Evolutionary conservation across 306 rosid species (phyloP), one percentile per base, ranked within the genome.

Genomic region (Trifolium subterraneum): DNA sequence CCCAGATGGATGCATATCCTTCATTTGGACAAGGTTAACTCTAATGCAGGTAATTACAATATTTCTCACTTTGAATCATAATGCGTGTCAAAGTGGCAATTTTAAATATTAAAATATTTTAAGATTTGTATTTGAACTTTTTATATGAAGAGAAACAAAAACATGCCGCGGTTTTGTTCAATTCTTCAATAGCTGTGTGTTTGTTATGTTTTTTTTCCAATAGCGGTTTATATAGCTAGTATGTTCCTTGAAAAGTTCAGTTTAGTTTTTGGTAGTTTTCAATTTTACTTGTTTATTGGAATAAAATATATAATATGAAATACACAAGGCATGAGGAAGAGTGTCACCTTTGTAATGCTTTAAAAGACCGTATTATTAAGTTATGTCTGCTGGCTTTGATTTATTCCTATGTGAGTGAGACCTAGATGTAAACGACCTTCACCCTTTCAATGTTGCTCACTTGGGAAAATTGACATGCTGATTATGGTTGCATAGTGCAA

Each of bases 1-100:
- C 96, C 97, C 58, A 95, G 90, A 87, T 95, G 97, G 99, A 73
- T 86, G 88, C 90, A 18, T 77, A 74, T 92, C 70, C 96, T 95
- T 87, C 97, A 80, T 80, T 71, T 88, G 88, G 98, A 92, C 83
- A 86, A 81, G 90, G 80, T 90, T 66, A 90, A 84, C 85, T 68
- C 79, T 8, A 79, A 81, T 88, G 93, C 92, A 86, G 99, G 98
- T 95, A 85, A 68, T 42, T 42, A 8, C 12, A 70, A 33, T 72
- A 64, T 51, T 64, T 36, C 79, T 64, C 65, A 72, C 29, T 52
- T 45, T 64, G 48, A 70, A 44, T 39, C 62, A 41, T 74, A 48
- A 25, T 27, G 42, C 39, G 2, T 60, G 65, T 51, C 14, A 8
- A 68, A 79, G 27, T 58, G 55, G 22, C 48, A 59, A 22, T 50